phyloP scores from a whole-genome alignment of 208 protist species.

The Leishmania tropica region DNA sequence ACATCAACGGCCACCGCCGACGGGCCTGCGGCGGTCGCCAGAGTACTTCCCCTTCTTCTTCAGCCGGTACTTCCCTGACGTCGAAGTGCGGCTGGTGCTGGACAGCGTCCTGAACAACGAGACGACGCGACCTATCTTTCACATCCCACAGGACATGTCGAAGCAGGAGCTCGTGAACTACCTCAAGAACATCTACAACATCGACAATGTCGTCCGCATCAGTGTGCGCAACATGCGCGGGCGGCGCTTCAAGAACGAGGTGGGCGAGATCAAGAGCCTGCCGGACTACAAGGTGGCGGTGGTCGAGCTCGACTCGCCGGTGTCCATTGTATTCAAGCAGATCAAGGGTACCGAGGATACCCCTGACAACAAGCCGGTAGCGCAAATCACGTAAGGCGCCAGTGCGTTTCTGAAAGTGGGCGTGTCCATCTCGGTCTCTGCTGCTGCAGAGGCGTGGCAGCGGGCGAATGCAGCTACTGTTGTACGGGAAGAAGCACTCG shows the following conservation, averaged over 20 bases:
- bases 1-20: constrained; percentile 71
- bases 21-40: constrained; percentile 72
- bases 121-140: constrained; percentile 78
- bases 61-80: constrained; percentile 81
- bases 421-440: background rate
- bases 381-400: constrained; percentile 46
- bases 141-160: constrained; percentile 87
- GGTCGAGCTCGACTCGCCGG: constrained; percentile 82
- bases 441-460: background rate
- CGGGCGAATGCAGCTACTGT: background rate
- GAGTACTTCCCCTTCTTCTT: constrained; percentile 87
- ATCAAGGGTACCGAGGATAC: constrained; percentile 91
- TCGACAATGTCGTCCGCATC: constrained; percentile 83
- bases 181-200: constrained; percentile 83
- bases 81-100: constrained; percentile 75
- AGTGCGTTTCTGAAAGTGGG: background rate
- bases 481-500: background rate
- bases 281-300: constrained; percentile 83
- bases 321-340: constrained; percentile 85
- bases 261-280: constrained; percentile 80
- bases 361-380: constrained; percentile 76
- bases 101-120: constrained; percentile 91
- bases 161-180: constrained; percentile 87
- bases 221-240: constrained; percentile 72
- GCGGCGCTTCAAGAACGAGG: constrained; percentile 86